A percentile compares a stretch with the other conserved stretches of the same genome.
Evolutionary conservation across 108 stramenopile species (phyloP).

Genomic region (Nannochloropsis gaditana): DNA sequence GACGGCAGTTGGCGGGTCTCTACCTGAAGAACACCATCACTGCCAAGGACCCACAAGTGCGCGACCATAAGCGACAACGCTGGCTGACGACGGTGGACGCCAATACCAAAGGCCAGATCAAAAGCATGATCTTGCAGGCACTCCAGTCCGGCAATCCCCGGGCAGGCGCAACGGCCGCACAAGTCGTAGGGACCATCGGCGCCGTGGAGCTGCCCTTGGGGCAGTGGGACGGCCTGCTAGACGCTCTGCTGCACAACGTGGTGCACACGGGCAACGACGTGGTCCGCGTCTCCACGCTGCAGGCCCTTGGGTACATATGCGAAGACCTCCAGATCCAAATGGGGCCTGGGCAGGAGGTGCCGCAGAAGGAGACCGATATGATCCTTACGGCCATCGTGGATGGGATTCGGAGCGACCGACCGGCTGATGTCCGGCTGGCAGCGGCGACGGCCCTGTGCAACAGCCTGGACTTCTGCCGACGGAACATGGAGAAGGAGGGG

Average conservation of each 20-base stretch:
- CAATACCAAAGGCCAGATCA: slow-evolving; percentile 40
- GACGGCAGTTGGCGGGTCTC: slow-evolving; percentile 45
- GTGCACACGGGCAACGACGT: slow-evolving; percentile 39
- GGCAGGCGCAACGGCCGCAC: slow-evolving; percentile 35
- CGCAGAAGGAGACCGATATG: slow-evolving; percentile 66
- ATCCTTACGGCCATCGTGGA: slow-evolving; percentile 94
- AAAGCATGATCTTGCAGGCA: slow-evolving; percentile 38
- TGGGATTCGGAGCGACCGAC: slow-evolving; percentile 72
- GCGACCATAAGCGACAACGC: slow-evolving; percentile 30
- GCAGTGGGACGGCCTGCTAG: slow-evolving; percentile 40
- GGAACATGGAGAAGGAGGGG: slow-evolving; percentile 78
- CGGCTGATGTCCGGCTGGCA: slow-evolving; percentile 71
- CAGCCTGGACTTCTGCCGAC: slow-evolving; percentile 75
- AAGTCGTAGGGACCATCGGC: slow-evolving; percentile 43
- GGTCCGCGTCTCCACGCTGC: slow-evolving; percentile 74
- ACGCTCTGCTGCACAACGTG: slow-evolving; percentile 42
- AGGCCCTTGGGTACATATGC: slow-evolving; percentile 89
- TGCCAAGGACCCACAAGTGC: slow-evolving; percentile 29
- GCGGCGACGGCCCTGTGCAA: slow-evolving; percentile 79
- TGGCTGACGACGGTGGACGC: slow-evolving; percentile 32
- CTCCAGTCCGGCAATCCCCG: neutral
- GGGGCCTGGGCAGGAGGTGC: slow-evolving; percentile 63
- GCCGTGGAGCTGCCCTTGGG: slow-evolving; percentile 45
- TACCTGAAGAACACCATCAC: slow-evolving; percentile 46
- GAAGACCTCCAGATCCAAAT: slow-evolving; percentile 55